Conservation (phyloP, 2,329 filamentous ascomycete species). For the Bipolaris sorokiniana region DNA sequence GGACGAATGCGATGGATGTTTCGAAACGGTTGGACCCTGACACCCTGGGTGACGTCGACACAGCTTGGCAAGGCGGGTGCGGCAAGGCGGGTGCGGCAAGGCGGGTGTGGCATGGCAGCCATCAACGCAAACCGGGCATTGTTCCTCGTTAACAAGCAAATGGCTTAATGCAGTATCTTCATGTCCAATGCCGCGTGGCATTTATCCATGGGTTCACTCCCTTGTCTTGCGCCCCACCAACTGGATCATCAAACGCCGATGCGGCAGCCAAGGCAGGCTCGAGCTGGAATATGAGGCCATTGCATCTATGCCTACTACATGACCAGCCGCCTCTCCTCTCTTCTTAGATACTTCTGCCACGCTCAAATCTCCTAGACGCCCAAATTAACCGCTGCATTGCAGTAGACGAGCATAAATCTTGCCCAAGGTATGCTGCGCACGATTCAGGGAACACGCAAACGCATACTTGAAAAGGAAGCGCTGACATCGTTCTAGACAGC, state of each 20-base stretch:
- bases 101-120: neutral
- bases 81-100: constrained; percentile 13
- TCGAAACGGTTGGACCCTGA: constrained; percentile 21
- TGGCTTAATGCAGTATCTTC: constrained; percentile 7
- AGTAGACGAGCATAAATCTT: neutral
- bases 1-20: neutral
- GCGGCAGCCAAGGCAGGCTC: constrained; percentile 33
- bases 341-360: constrained; percentile 11
- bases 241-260: constrained; percentile 28
- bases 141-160: neutral
- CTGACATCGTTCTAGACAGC: constrained; percentile 25
- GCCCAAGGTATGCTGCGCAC: neutral
- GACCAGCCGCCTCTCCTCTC: constrained; percentile 24
- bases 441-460: neutral
- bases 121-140: constrained; percentile 10
- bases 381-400: neutral
- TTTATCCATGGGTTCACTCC: constrained; percentile 3
- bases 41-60: constrained; percentile 25
- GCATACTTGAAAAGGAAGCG: neutral
- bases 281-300: constrained; percentile 20
- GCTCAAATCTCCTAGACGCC: neutral
- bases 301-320: constrained; percentile 22
- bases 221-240: constrained; percentile 16
- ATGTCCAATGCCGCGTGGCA: constrained; percentile 9
- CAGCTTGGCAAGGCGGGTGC: constrained; percentile 17